A percentile compares a stretch with the other conserved stretches of the same genome.
phyloP scores from a whole-genome alignment of 164 flowering plant genomes.

The Nymphaea thermarum region DNA sequence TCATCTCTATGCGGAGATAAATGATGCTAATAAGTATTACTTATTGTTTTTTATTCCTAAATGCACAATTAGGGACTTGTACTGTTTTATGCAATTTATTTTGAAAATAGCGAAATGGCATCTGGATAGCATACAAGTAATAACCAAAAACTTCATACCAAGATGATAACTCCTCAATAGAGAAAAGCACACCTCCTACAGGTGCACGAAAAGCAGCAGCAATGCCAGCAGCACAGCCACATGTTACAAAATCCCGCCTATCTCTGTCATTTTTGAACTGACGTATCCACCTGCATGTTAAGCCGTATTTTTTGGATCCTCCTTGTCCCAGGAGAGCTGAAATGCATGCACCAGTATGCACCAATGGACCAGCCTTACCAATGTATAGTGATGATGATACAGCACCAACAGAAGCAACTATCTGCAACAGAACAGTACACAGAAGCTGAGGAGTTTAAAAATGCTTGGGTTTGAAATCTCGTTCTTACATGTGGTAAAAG shows the following conservation, averaged over 20 bases:
- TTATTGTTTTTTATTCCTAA: too few species aligned
- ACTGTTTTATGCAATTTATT: too few species aligned
- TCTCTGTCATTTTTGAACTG: constrained; percentile 84
- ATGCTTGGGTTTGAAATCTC: too few species aligned
- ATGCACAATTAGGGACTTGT: too few species aligned
- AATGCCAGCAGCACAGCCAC: constrained; percentile 92
- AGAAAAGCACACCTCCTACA: constrained; percentile 87
- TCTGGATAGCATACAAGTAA: too few species aligned
- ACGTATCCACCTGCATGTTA: constrained; percentile 81
- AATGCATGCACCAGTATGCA: constrained; percentile 81
- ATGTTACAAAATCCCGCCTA: constrained; percentile 76
- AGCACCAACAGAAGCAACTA: constrained; percentile 65
- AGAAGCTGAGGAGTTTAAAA: not conserved
- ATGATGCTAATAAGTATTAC: too few species aligned
- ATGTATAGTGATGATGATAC: constrained; percentile 70
- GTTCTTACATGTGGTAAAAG: too few species aligned
- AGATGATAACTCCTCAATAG: constrained; percentile 87
- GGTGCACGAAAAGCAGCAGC: constrained; percentile 97
- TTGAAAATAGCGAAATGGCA: too few species aligned
- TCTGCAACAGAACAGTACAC: constrained; percentile 21
- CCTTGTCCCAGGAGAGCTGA: constrained; percentile 76
- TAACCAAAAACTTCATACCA: constrained; percentile 28
- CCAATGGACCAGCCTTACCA: constrained; percentile 95
- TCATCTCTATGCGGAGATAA: too few species aligned
- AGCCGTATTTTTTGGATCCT: constrained; percentile 58